Conservation (phyloP, 495 filamentous ascomycete genomes). For the Penicillium longicatenatum region DNA sequence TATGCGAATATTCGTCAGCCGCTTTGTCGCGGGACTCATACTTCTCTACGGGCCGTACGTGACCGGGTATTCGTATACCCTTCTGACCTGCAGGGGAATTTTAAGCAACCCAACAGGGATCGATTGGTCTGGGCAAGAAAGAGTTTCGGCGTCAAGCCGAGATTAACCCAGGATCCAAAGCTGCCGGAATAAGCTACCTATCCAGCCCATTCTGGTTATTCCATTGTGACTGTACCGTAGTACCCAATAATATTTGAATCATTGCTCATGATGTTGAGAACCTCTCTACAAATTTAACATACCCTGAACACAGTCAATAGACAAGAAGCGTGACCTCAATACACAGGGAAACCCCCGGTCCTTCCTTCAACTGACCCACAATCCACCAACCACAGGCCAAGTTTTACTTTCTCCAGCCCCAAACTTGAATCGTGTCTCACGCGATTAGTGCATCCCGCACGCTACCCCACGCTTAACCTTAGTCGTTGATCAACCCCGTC, state of each 20-base stretch:
- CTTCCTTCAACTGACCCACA: neutral
- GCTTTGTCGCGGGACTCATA: slow-evolving; percentile 14
- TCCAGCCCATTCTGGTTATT: neutral
- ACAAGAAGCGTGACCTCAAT: neutral
- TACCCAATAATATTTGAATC: too few relatives aligned
- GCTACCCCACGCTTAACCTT: slow-evolving; percentile 16
- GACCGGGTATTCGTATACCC: slow-evolving; percentile 8
- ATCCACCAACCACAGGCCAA: neutral
- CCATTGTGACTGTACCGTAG: neutral
- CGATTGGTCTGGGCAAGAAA: neutral
- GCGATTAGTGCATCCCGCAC: slow-evolving; percentile 11
- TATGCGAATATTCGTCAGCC: neutral
- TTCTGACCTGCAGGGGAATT: slow-evolving; percentile 9
- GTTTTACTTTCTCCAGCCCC: neutral
- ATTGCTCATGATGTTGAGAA: too few relatives aligned
- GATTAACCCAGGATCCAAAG: neutral
- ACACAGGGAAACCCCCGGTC: neutral
- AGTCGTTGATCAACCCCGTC: slow-evolving; percentile 14
- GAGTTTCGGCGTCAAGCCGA: slow-evolving; percentile 21
- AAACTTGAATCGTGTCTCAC: slow-evolving; percentile 7
- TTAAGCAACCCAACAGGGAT: slow-evolving; percentile 4
- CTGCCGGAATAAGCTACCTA: neutral
- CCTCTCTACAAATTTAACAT: too few relatives aligned
- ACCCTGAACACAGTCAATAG: too few relatives aligned
- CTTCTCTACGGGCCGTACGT: slow-evolving; percentile 8